Base-by-base conservation (phyloP, 371 early-diverging fungal species). In the Batkoa obscura region DNA sequence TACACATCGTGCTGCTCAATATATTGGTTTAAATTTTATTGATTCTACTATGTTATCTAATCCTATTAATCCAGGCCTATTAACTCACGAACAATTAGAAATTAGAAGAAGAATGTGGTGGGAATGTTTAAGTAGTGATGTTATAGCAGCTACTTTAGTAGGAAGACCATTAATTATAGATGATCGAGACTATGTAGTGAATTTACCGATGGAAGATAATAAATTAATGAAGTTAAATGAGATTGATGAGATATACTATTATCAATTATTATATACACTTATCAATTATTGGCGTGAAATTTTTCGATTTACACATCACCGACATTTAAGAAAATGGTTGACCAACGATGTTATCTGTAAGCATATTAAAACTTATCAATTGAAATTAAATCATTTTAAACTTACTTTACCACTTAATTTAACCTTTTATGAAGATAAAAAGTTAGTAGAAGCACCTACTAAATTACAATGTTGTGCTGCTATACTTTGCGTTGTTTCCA, bases 241-340 rank as follows among this genome's bases (percentile, higher is more conserved):
- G 10, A 13, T 9, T 13, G 10, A 32, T 12, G 17, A n/a, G 23
- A 31, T 31, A 13, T 43, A 55, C 46, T 55, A n/a, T 6, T 46
- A 12, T 42, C 41, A 46, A 36, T 35, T 43, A 9, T 12, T 42
- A 35, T 30, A 43, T 6, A 31, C 42, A 4, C 34, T 55, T 9
- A 42, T 42, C 46, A n/a, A 12, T 33, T 35, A 15, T 4, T 55
- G 56, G 56, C 42, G 56, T 5, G 56, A 47, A 23, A 34, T 55
- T 3, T 55, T 43, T 55, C 30, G 32, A 12, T 55, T 55, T 47
- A 55, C 43, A n/a, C 56, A 55, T 12, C 56, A 55, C 36, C 45
- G 56, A 1, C 56, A 55, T 33, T 47, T 55, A n/a, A 30, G 56
- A 2, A 55, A 42, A 46, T 55, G 56, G 56, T 55, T 43, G 13